phyloP scores from a whole-genome alignment of 1,284 basidiomycete genomes.

The Microstroma glucosiphilum region DNA sequence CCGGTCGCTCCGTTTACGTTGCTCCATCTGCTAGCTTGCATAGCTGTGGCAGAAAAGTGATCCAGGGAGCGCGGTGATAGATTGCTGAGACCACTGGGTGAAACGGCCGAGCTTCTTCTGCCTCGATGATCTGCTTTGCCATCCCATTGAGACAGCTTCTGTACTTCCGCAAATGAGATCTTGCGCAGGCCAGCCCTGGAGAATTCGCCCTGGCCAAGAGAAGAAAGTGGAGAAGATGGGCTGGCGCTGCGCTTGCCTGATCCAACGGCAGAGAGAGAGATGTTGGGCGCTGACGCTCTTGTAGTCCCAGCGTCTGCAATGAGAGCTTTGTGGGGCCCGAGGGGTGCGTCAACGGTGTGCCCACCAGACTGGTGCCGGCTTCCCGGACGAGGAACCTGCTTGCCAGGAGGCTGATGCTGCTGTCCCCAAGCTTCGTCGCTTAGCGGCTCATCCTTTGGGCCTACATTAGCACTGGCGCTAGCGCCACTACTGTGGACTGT shows the following conservation, averaged over 20 bases:
- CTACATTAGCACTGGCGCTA: constrained; percentile 7
- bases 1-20: background rate
- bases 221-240: too few species aligned
- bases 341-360: too few species aligned
- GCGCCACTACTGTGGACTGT: constrained; percentile 17
- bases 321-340: too few species aligned
- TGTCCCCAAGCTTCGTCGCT: background rate
- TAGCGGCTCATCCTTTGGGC: constrained; percentile 18
- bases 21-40: background rate
- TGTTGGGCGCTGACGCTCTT: too few species aligned
- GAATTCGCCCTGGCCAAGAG: background rate
- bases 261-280: too few species aligned
- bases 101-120: too few species aligned
- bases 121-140: too few species aligned
- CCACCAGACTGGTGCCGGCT: too few species aligned
- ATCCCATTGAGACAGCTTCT: background rate
- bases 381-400: too few species aligned
- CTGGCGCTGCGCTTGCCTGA: too few species aligned
- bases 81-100: background rate
- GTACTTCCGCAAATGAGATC: background rate
- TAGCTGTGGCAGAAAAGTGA: background rate
- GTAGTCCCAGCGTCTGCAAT: too few species aligned
- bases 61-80: background rate
- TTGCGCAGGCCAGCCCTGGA: background rate
- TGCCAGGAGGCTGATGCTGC: background rate